Conservation (phyloP, 305 asterid species). For the Andrographis paniculata region DNA sequence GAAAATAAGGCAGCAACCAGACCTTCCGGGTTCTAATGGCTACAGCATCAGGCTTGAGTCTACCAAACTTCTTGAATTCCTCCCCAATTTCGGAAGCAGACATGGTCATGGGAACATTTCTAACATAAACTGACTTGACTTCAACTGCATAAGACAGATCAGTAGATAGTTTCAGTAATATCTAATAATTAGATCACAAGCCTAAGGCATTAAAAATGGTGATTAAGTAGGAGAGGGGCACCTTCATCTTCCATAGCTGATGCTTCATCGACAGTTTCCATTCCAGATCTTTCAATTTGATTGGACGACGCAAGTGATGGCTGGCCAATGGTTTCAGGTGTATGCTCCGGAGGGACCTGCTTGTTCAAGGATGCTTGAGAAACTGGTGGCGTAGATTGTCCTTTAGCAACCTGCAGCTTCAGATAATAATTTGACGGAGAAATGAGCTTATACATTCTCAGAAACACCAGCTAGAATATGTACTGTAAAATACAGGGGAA, state of each 20-base stretch:
- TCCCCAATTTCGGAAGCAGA: slow-evolving; percentile 85
- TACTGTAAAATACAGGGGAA: slow-evolving; percentile 7
- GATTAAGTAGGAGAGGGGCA: slow-evolving; percentile 18
- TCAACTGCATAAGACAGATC: slow-evolving; percentile 47
- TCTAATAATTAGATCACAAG: not conserved
- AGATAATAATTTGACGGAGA: slow-evolving; percentile 13
- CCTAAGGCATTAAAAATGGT: slow-evolving; percentile 6
- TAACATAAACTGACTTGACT: slow-evolving; percentile 86
- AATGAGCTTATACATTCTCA: slow-evolving; percentile 17
- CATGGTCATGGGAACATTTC: slow-evolving; percentile 88
- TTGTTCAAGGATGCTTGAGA: slow-evolving; percentile 38
- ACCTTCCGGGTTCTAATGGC: slow-evolving; percentile 99
- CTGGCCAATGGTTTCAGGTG: slow-evolving; percentile 46
- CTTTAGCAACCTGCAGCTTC: slow-evolving; percentile 73
- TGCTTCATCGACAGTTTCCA: slow-evolving; percentile 57
- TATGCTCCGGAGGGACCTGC: slow-evolving; percentile 43
- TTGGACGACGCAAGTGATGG: slow-evolving; percentile 38
- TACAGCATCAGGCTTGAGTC: slow-evolving; percentile 76
- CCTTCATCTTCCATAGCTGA: slow-evolving; percentile 74
- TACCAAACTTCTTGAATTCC: slow-evolving; percentile 91
- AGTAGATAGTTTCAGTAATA: slow-evolving; percentile 8
- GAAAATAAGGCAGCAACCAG: slow-evolving; percentile 20
- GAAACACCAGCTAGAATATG: slow-evolving; percentile 16
- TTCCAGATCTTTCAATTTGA: slow-evolving; percentile 45
- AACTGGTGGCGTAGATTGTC: slow-evolving; percentile 43